A percentile compares a stretch with the other conserved stretches of the same genome.
Conservation (phyloP, 306 rosid species). For the Albizia julibrissin region DNA sequence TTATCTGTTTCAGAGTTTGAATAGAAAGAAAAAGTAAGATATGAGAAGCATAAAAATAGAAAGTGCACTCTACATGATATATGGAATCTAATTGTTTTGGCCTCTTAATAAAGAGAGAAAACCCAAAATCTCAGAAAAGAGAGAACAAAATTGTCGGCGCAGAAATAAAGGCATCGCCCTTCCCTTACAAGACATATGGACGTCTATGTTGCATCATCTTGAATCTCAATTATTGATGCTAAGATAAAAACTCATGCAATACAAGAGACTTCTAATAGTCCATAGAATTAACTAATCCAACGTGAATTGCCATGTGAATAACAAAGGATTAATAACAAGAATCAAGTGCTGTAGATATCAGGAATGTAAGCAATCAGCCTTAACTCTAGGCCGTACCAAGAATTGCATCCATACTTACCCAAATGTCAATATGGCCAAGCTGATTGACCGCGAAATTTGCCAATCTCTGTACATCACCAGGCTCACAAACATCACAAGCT, state of each 20-base stretch:
- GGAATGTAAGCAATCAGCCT: neutral
- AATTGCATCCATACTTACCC: constrained; percentile 62
- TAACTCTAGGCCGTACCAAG: neutral
- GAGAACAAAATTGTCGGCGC: neutral
- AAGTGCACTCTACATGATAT: neutral
- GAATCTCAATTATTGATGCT: neutral
- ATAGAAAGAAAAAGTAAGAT: neutral
- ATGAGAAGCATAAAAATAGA: constrained; percentile 15
- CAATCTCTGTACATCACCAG: constrained; percentile 73
- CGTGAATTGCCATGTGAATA: neutral
- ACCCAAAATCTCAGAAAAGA: neutral
- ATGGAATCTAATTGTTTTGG: neutral
- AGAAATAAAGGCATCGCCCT: constrained; percentile 6
- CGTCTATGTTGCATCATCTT: constrained; percentile 1
- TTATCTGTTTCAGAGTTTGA: constrained; percentile 55
- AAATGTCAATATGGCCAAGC: constrained; percentile 83
- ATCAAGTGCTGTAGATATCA: neutral
- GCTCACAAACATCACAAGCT: constrained; percentile 83
- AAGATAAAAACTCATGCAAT: neutral
- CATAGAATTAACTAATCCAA: neutral
- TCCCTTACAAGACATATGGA: neutral
- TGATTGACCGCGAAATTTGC: constrained; percentile 65
- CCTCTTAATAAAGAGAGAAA: constrained; percentile 6
- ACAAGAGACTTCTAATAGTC: neutral
- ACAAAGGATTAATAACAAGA: neutral